Base-by-base conservation (phyloP, 345 rosid species). In the Hibiscus tridactylites region DNA sequence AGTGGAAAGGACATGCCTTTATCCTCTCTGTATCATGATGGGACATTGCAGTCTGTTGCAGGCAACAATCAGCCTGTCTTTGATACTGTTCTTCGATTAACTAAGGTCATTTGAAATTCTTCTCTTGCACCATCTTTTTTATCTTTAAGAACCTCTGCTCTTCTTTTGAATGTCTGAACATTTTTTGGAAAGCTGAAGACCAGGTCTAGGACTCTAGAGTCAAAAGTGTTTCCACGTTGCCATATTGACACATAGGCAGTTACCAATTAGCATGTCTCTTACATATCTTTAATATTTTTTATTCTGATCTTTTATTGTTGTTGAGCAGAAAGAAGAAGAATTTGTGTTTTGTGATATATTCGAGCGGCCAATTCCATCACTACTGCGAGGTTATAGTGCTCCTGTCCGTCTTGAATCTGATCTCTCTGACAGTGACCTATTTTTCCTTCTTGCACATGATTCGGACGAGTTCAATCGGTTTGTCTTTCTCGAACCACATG, bases 381-480 rank as follows among this genome's bases (percentile, higher is more conserved):
- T 96, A 24, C 76, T 92, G 80, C 85, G 96, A 66, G 96, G 94
- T 77, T 92, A 85, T 78, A 92, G 99, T 80, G 97, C 99, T 68
- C 98, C 98, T 58, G 77, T 96, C 69, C 98, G 95, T 74, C 96
- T 92, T 49, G 88, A 89, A 79, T 80, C 97, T 74, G 97, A 92
- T 83, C 89, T 92, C 46, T 84, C 96, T 9, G 84, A 87, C 70
- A 81, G 79, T 75, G 95, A 96, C 70, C 75, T 92, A 58, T 96
- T 85, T 85, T 92, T 92, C 95, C 99, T 96, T 70, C 90, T 96
- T 49, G 98, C 99, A 16, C 83, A 96, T 70, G 98, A 91, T 83
- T 88, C 93, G 0, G 97, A 96, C 74, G 99, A 85, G 83, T 96
- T 92, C 80, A 96, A 92, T 75, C 91, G 98, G 99, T 96, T 77